Base-by-base conservation (phyloP, 2,329 filamentous ascomycete genomes). In the Ophiostoma populinum region DNA sequence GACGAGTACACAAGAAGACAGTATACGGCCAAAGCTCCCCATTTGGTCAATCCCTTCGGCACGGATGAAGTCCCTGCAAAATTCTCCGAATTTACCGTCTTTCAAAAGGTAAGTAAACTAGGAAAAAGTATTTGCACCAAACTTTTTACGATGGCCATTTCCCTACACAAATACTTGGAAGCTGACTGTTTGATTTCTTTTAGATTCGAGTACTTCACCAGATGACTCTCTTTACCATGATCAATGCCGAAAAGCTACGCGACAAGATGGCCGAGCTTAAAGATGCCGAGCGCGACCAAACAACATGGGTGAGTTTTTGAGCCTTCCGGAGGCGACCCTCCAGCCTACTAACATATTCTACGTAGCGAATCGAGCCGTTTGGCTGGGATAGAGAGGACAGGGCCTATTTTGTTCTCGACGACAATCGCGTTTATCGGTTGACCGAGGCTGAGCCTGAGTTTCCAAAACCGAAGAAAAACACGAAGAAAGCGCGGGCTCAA, bases 1-100 rank as follows among this genome's bases (percentile, higher is more conserved):
- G 85, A 95, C 51, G 85, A 94, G 49, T 93, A 94, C 52, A 79
- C 85, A 22, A 75, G 85, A 46, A 78, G 85, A 40, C 86, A 94
- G 55, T 98, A 85, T 53, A 57, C 79, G 35, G 67, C 75, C n/a
- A 92, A 83, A 57, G 75, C 79, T 2, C 78, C 85, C 3, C 54
- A 70, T 9, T 67, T 67, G 36, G 42, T 39, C 3, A 95, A 94
- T 49, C 87, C 87, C 1, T 94, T 92, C 49, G 87, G 87, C 31
- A 65, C 70, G 17, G 78, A 75, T 3, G 82, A 90, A 46, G 58
- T 63, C 5, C 75, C 82, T 1, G 64, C 63, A 22, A 78, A 67
- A 35, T 98, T 98, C 51, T 60, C 71, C 43, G 73, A 85, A 30
- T 81, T 98, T 37, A 80, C 92, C 54, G 59, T 85, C 27, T 79